Conservation (phyloP, 192 early-diverging fungal species). For the Backusella psychrophila region DNA sequence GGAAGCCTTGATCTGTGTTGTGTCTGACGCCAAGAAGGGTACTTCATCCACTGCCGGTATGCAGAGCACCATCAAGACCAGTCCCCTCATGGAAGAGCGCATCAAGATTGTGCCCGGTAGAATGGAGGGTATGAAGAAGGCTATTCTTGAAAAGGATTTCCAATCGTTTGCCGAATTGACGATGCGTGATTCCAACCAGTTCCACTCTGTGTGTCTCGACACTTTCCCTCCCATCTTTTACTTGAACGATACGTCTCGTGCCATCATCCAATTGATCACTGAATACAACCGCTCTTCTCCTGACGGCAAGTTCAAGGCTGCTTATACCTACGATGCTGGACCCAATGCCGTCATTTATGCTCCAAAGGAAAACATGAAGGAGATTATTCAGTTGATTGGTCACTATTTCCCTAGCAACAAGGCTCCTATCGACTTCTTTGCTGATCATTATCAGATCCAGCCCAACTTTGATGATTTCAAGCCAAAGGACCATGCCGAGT, state of each 20-base stretch:
- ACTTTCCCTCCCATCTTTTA: conserved; percentile 98
- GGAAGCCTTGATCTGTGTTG: conserved; percentile 92
- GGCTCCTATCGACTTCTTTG: conserved; percentile 49
- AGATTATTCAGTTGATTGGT: conserved; percentile 82
- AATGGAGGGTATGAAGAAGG: conserved; percentile 87
- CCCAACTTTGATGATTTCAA: conserved; percentile 26
- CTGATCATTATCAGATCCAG: conserved; percentile 45
- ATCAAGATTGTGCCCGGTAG: conserved; percentile 87
- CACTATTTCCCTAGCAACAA: conserved; percentile 76
- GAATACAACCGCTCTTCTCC: conserved; percentile 70
- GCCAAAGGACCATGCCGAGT: conserved; percentile 43
- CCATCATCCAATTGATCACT: conserved; percentile 81
- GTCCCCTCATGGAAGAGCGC: conserved; percentile 80
- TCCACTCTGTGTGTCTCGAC: conserved; percentile 99
- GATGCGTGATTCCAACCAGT: conserved; percentile 98
- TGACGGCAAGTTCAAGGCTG: conserved; percentile 66
- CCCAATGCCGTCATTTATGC: conserved; percentile 98
- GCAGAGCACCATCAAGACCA: conserved; percentile 96
- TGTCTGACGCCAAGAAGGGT: conserved; percentile 90
- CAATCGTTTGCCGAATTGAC: conserved; percentile 90
- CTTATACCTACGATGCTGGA: conserved; percentile 99
- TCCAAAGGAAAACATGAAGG: conserved; percentile 72
- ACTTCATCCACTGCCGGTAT: conserved; percentile 92
- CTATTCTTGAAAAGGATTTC: conserved; percentile 85
- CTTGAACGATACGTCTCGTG: conserved; percentile 92